Conservation (phyloP, 768 basidiomycete genomes). For the Royoungia palumana region DNA sequence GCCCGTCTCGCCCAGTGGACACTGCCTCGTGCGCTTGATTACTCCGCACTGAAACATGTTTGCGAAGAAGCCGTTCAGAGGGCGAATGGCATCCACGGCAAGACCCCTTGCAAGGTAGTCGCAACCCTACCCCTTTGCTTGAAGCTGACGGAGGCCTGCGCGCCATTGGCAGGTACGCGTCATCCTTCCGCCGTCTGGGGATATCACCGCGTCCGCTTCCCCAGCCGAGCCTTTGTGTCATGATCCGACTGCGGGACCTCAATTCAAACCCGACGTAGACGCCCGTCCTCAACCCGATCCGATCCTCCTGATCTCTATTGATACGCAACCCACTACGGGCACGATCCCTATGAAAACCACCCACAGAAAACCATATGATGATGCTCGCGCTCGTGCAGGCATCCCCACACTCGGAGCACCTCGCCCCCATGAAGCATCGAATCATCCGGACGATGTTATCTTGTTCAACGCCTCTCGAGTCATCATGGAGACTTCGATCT, state of each 20-base stretch:
- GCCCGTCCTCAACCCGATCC: slow-evolving; percentile 26
- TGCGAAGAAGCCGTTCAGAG: slow-evolving; percentile 46
- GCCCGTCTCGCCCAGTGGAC: slow-evolving; percentile 52
- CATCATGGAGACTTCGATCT: slow-evolving; percentile 66
- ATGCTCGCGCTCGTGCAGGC: slow-evolving; percentile 56
- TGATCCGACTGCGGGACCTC: slow-evolving; percentile 41
- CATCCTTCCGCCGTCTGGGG: slow-evolving; percentile 39
- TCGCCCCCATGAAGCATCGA: background rate
- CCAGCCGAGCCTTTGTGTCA: slow-evolving; percentile 31
- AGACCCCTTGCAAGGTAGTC: slow-evolving; percentile 25
- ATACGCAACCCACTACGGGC: slow-evolving; percentile 49
- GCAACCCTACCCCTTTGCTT: background rate
- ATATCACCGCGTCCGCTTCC: slow-evolving; percentile 34
- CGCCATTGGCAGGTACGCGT: slow-evolving; percentile 48
- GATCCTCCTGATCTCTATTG: slow-evolving; percentile 49
- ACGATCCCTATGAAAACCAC: slow-evolving; percentile 71
- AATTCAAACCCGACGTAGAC: slow-evolving; percentile 34
- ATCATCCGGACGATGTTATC: slow-evolving; percentile 52
- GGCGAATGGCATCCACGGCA: slow-evolving; percentile 8
- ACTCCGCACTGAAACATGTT: slow-evolving; percentile 36
- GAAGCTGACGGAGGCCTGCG: background rate
- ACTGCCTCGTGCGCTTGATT: slow-evolving; percentile 33
- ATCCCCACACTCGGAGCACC: slow-evolving; percentile 33
- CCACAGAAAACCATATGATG: slow-evolving; percentile 52
- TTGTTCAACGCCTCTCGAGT: slow-evolving; percentile 50